Evolutionary conservation across 441 rosid genomes (phyloP), one percentile per base, ranked within the genome.

Genomic region (Manihot esculenta): DNA sequence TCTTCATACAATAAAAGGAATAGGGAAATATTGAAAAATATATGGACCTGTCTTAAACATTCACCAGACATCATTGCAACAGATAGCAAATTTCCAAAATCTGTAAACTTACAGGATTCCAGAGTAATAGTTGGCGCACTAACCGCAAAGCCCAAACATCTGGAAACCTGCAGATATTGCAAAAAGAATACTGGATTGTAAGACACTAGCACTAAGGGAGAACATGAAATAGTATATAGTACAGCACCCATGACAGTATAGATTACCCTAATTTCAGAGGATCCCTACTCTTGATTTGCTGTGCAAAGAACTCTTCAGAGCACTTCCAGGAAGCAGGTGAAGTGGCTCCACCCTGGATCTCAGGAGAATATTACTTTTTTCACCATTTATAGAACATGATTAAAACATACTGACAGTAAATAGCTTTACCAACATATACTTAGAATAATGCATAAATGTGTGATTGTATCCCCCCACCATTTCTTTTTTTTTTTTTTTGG

Each of bases 311-410:
- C 65, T 92, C 98, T 79, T 94, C 99, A 5, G 97, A 90, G 86
- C 98, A 94, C 84, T 88, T 92, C 99, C 99, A 94, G 24, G 97
- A 85, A 76, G 97, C 97, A 30, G 92, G 97, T 48, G 97, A 88
- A 70, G 42, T 38, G 7, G 80, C 79, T 77, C 89, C 87, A 82
- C 80, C 92, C 97, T 93, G 72, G 33, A 82, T 77, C 62, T 56
- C 70, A 72, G 18, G 69, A 72, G 26, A 61, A n/a, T 50, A 23
- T 26, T 33, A 5, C 21, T 30, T 18, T 62, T 41, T 49, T 49
- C 62, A 61, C 30, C 15, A 62, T 17, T 17, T 33, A 15, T 6
- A 1, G 27, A 45, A 56, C 20, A 63, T 7, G 18, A 23, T 14
- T 5, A 15, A 56, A 8, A 33, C 10, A 45, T 15, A n/a, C 44